A percentile compares a stretch with the other conserved stretches of the same genome.
These are phyloP conservation scores for Linnemannia hyalina DNA, from an alignment of 192 early-diverging fungal species.

Conservation along the genomic window DNA sequence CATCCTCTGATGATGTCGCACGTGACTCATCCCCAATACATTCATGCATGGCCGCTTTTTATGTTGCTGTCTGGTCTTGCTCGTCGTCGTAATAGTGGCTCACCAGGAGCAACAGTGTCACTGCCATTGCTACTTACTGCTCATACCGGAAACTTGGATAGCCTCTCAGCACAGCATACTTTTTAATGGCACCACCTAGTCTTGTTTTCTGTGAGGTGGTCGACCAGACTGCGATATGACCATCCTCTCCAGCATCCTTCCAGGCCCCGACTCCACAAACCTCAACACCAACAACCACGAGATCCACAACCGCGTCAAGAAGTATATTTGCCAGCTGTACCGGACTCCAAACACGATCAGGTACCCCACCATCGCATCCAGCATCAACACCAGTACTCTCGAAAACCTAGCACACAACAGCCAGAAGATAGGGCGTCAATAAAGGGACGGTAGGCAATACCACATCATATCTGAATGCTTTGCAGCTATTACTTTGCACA, in stretches of 20 bases:
- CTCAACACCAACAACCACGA: slow-evolving; percentile 37
- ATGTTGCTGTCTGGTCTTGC: no score
- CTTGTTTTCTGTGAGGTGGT: neutral
- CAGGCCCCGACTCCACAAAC: neutral
- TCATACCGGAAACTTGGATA: no score
- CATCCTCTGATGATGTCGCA: neutral
- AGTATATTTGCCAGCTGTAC: slow-evolving; percentile 73
- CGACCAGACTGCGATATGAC: neutral
- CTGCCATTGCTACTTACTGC: no score
- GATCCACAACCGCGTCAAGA: slow-evolving; percentile 58
- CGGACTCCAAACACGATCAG: slow-evolving; percentile 70
- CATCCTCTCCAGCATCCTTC: neutral
- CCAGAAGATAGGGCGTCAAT: neutral
- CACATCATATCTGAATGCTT: slow-evolving; percentile 45
- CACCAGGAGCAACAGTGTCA: no score
- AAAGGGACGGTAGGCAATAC: slow-evolving; percentile 30
- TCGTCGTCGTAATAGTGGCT: no score
- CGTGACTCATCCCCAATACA: neutral
- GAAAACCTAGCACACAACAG: slow-evolving; percentile 36
- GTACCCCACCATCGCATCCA: slow-evolving; percentile 59
- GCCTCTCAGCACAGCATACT: neutral
- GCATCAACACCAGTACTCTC: slow-evolving; percentile 53
- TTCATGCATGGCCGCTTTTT: neutral
- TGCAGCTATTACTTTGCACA: slow-evolving; percentile 47
- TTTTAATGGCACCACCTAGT: neutral